Conservation (phyloP, 768 basidiomycete genomes). For the Saitozyma podzolica region DNA sequence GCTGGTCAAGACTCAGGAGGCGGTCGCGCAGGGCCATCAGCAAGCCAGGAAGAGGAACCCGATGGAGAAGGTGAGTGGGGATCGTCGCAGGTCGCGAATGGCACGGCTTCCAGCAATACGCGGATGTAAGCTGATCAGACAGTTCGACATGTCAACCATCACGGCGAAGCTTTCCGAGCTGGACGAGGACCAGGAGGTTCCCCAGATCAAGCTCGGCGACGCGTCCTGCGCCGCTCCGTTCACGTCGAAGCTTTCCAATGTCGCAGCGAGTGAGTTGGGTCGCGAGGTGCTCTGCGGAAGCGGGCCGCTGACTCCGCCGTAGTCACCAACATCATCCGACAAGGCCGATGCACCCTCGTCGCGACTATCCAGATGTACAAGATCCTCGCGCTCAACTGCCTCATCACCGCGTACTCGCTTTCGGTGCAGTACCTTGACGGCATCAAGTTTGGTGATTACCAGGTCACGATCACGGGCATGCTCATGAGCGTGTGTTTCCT, state of each 20-base stretch:
- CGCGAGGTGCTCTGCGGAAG: neutral
- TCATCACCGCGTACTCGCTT: conserved; percentile 97
- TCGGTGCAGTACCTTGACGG: conserved; percentile 97
- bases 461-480: conserved; percentile 93
- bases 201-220: conserved; percentile 99
- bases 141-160: conserved; percentile 77
- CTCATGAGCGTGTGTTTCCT: conserved; percentile 98
- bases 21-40: conserved; percentile 65
- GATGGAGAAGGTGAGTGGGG: conserved; percentile 73
- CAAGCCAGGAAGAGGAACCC: conserved; percentile 76
- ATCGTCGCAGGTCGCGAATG: neutral
- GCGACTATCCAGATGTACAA: conserved; percentile 99
- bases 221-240: conserved; percentile 98
- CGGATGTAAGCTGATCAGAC: conserved; percentile 17
- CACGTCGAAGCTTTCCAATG: conserved; percentile 96
- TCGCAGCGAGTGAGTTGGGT: conserved; percentile 76
- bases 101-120: neutral
- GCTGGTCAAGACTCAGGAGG: conserved; percentile 83
- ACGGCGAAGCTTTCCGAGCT: conserved; percentile 85
- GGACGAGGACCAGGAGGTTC: conserved; percentile 88
- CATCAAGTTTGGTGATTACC: conserved; percentile 99
- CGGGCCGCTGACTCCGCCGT: neutral
- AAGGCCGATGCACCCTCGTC: conserved; percentile 96
- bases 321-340: conserved; percentile 97
- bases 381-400: conserved; percentile 93